These are phyloP conservation scores for Trichosporon sp. DNA, from an alignment of 1,284 basidiomycete species.

Conservation along the genomic window DNA sequence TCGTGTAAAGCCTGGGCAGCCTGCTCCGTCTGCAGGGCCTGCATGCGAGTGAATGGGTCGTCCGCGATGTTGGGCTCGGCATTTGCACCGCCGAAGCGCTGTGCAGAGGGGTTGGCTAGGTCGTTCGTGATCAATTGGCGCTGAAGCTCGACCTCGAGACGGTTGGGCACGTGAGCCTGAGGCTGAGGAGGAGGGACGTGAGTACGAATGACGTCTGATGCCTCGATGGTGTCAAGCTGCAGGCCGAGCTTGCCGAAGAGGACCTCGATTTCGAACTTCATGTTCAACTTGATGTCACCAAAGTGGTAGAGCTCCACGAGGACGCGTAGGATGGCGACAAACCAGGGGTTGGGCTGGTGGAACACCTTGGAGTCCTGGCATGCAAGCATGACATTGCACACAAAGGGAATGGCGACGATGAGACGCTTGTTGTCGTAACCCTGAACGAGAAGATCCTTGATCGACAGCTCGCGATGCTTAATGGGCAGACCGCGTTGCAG, in stretches of 20 bases:
- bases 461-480: constrained; percentile 84
- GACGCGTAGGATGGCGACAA: constrained; percentile 88
- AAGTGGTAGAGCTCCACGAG: constrained; percentile 94
- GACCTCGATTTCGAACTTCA: constrained; percentile 99
- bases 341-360: constrained; percentile 94
- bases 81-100: constrained; percentile 23
- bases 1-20: constrained; percentile 47
- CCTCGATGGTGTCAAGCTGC: constrained; percentile 79
- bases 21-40: constrained; percentile 43
- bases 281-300: constrained; percentile 91
- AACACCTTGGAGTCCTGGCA: constrained; percentile 86
- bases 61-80: constrained; percentile 27
- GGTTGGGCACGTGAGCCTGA: constrained; percentile 34
- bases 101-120: constrained; percentile 18
- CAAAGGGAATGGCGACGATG: constrained; percentile 93
- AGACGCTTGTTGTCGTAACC: constrained; percentile 89
- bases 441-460: constrained; percentile 94
- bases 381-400: constrained; percentile 93
- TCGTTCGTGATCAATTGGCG: constrained; percentile 32
- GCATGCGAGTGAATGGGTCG: constrained; percentile 41
- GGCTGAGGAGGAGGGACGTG: constrained; percentile 43
- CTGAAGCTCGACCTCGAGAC: constrained; percentile 39
- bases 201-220: constrained; percentile 65
- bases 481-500: constrained; percentile 88
- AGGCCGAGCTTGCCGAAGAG: constrained; percentile 88